Evolutionary conservation across 345 rosid species (phyloP).

Genomic region (Cardamine chenopodiifolia): DNA sequence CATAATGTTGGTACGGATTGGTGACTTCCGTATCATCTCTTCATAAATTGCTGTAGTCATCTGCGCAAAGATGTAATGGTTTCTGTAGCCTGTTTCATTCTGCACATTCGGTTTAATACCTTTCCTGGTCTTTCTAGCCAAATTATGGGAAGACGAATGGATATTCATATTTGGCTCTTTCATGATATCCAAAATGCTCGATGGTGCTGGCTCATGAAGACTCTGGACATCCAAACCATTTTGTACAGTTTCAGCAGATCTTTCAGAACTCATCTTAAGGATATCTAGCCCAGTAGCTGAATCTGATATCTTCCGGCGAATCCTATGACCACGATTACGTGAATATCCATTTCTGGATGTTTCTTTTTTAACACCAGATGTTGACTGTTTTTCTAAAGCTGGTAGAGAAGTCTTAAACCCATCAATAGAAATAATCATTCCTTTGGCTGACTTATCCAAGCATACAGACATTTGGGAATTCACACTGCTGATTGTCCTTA

Average conservation of each 20-base stretch:
- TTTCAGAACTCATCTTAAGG: slow-evolving; percentile 56
- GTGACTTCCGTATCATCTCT: slow-evolving; percentile 61
- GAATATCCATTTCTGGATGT: slow-evolving; percentile 47
- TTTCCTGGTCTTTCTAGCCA: slow-evolving; percentile 41
- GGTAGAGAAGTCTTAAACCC: slow-evolving; percentile 36
- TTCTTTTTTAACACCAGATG: slow-evolving; percentile 44
- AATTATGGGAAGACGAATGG: slow-evolving; percentile 36
- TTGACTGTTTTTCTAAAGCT: slow-evolving; percentile 25
- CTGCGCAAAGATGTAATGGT: slow-evolving; percentile 73
- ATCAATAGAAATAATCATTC: slow-evolving; percentile 42
- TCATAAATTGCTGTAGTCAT: slow-evolving; percentile 66
- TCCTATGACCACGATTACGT: slow-evolving; percentile 38
- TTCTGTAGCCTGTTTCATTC: slow-evolving; percentile 55
- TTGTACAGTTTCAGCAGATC: slow-evolving; percentile 62
- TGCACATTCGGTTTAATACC: slow-evolving; percentile 41
- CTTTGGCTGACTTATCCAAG: slow-evolving; percentile 41
- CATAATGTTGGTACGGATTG: slow-evolving; percentile 46
- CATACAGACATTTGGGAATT: slow-evolving; percentile 43
- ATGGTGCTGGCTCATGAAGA: slow-evolving; percentile 48
- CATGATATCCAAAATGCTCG: slow-evolving; percentile 46
- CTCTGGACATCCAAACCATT: slow-evolving; percentile 48
- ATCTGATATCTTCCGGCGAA: slow-evolving; percentile 43
- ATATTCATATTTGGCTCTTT: slow-evolving; percentile 41
- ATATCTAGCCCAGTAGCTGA: slow-evolving; percentile 45
- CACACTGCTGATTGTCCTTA: slow-evolving; percentile 46